Conservation (phyloP, 2,329 filamentous ascomycete genomes). For the Apiospora koreana region DNA sequence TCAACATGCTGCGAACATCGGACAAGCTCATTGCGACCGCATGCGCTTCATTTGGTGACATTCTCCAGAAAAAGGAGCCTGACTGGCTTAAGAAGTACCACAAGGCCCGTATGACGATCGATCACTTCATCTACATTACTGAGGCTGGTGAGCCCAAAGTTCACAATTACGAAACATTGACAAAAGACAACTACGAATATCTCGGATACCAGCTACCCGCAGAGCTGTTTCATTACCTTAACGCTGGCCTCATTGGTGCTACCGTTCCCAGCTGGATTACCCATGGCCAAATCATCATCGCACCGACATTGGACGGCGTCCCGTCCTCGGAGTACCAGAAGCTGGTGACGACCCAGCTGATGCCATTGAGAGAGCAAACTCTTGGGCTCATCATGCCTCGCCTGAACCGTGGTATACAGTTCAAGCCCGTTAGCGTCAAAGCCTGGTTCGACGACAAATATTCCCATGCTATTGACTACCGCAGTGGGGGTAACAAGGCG, state of each 20-base stretch:
- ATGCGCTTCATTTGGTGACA: conserved; percentile 78
- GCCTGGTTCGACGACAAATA: conserved; percentile 82
- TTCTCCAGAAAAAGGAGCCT: conserved; percentile 68
- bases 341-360: conserved; percentile 73
- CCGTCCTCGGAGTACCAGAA: conserved; percentile 78
- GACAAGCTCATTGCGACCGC: conserved; percentile 71
- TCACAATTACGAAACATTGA: conserved; percentile 71
- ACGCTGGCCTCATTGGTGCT: conserved; percentile 76
- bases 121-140: conserved; percentile 83
- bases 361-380: conserved; percentile 73
- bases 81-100: conserved; percentile 85
- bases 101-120: conserved; percentile 80
- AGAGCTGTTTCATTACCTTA: conserved; percentile 89
- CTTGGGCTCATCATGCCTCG: conserved; percentile 77
- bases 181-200: conserved; percentile 84
- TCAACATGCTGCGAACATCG: conserved; percentile 73
- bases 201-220: conserved; percentile 87
- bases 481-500: conserved; percentile 49
- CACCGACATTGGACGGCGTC: conserved; percentile 83
- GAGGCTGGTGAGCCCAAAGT: conserved; percentile 76
- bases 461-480: conserved; percentile 68
- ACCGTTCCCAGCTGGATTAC: conserved; percentile 82
- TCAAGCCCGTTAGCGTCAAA: conserved; percentile 74
- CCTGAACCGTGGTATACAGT: conserved; percentile 80
- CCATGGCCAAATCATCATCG: conserved; percentile 74